A percentile compares a stretch with the other conserved stretches of the same genome.
Conservation (phyloP, 768 basidiomycete genomes). For the Calvatia gigantea region DNA sequence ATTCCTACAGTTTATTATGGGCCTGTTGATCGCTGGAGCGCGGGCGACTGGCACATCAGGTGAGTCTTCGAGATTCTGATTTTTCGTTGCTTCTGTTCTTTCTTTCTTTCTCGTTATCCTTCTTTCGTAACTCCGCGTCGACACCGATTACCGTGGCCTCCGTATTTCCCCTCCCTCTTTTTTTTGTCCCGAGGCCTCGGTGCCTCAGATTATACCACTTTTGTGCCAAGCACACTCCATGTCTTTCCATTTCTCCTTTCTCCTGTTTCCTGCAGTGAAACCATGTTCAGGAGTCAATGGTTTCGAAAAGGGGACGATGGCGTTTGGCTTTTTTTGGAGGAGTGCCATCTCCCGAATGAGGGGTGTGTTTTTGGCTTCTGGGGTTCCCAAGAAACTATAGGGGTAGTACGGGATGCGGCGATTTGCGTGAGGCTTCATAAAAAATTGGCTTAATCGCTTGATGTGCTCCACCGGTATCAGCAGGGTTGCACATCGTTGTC, state of each 20-base stretch:
- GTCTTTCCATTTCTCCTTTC: background rate
- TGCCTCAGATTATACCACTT: background rate
- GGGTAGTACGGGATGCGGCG: background rate
- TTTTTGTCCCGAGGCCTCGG: background rate
- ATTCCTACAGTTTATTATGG: constrained; percentile 69
- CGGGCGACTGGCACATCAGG: constrained; percentile 76
- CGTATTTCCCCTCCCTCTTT: background rate
- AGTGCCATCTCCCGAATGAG: background rate
- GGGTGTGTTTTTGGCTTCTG: background rate
- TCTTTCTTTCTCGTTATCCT: background rate
- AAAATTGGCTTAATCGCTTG: too few relatives aligned
- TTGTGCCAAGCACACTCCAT: background rate
- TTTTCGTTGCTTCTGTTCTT: constrained; percentile 12
- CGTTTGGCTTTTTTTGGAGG: background rate
- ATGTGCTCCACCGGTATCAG: too few relatives aligned
- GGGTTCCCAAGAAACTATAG: background rate
- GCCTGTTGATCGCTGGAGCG: constrained; percentile 75
- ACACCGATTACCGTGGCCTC: background rate
- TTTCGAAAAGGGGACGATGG: background rate
- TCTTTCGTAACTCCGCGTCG: background rate
- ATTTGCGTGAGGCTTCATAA: background rate
- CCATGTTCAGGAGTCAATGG: too few relatives aligned
- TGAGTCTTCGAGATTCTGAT: constrained; percentile 22
- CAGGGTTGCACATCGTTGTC: too few relatives aligned
- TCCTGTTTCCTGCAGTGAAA: background rate